phyloP scores from a whole-genome alignment of 768 basidiomycete genomes.

The Termitomyces sp. region DNA sequence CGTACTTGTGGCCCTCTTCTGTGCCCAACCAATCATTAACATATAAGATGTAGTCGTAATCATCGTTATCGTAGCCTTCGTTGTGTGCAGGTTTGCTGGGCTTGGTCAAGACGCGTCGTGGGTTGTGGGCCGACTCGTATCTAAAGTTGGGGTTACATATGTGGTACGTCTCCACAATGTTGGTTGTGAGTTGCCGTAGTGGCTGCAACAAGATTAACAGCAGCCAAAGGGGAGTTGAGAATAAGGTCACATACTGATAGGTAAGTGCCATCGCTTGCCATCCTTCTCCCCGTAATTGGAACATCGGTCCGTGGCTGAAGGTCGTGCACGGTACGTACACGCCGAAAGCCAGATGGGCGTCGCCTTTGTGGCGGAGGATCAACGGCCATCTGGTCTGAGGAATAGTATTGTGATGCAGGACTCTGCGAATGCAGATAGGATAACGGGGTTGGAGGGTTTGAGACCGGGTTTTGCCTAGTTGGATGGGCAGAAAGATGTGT shows the following conservation, averaged over 20 bases:
- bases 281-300: slow-evolving; percentile 63
- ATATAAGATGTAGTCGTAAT: slow-evolving; percentile 98
- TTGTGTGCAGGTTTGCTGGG: slow-evolving; percentile 95
- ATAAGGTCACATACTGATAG: slow-evolving; percentile 64
- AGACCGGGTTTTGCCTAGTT: slow-evolving; percentile 55
- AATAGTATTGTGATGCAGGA: slow-evolving; percentile 52
- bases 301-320: slow-evolving; percentile 70
- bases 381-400: slow-evolving; percentile 74
- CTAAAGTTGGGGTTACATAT: slow-evolving; percentile 94
- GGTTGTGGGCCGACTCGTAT: slow-evolving; percentile 94
- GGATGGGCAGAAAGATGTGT: slow-evolving; percentile 48
- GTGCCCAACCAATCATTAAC: slow-evolving; percentile 97
- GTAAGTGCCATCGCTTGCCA: slow-evolving; percentile 72
- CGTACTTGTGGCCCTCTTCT: slow-evolving; percentile 93
- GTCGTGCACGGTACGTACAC: slow-evolving; percentile 74
- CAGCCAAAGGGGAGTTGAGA: slow-evolving; percentile 4
- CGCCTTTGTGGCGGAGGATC: slow-evolving; percentile 60
- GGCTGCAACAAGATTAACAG: slow-evolving; percentile 35
- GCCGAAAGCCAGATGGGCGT: slow-evolving; percentile 73
- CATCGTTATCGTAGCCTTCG: slow-evolving; percentile 97
- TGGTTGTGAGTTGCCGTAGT: slow-evolving; percentile 70
- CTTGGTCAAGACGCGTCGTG: slow-evolving; percentile 94
- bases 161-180: slow-evolving; percentile 86
- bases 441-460: slow-evolving; percentile 71
- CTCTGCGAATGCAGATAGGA: slow-evolving; percentile 57